Percentiles rank a stretch among this genome's conserved stretches.
These are phyloP conservation scores for Dipodascus albidus DNA, from an alignment of 805 yeast genomes.

Conservation along the genomic window DNA sequence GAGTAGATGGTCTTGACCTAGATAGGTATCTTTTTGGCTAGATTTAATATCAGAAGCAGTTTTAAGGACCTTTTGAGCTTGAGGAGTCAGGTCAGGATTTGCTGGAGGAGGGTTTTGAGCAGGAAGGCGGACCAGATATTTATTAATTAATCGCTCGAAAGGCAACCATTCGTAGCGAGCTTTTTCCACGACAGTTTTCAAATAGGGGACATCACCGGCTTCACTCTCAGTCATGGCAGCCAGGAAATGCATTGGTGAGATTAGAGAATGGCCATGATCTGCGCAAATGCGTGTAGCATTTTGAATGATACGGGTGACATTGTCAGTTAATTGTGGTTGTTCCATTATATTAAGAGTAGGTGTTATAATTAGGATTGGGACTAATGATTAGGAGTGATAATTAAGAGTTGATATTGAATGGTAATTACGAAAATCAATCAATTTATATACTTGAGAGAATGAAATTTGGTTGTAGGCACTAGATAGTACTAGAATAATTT, in stretches of 20 bases:
- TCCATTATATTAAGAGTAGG: slow-evolving; percentile 3
- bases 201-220: slow-evolving; percentile 48
- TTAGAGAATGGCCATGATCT: slow-evolving; percentile 73
- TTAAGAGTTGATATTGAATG: too few species aligned
- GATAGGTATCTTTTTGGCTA: slow-evolving; percentile 80
- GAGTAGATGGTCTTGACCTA: slow-evolving; percentile 90
- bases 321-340: slow-evolving; percentile 69
- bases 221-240: slow-evolving; percentile 77
- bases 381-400: too few species aligned
- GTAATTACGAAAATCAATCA: too few species aligned
- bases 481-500: background rate
- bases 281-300: slow-evolving; percentile 72
- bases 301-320: slow-evolving; percentile 73
- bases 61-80: slow-evolving; percentile 64
- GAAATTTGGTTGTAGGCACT: too few species aligned
- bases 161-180: slow-evolving; percentile 80
- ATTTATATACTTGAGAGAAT: background rate
- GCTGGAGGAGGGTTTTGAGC: slow-evolving; percentile 84
- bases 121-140: slow-evolving; percentile 72
- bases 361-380: background rate
- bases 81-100: slow-evolving; percentile 62
- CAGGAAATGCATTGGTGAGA: slow-evolving; percentile 78
- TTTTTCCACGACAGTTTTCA: slow-evolving; percentile 73
- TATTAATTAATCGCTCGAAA: slow-evolving; percentile 72
- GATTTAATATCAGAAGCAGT: slow-evolving; percentile 68